phyloP scores from a whole-genome alignment of 2,329 filamentous ascomycete genomes.

The Aspergillus fumigatiaffinis region DNA sequence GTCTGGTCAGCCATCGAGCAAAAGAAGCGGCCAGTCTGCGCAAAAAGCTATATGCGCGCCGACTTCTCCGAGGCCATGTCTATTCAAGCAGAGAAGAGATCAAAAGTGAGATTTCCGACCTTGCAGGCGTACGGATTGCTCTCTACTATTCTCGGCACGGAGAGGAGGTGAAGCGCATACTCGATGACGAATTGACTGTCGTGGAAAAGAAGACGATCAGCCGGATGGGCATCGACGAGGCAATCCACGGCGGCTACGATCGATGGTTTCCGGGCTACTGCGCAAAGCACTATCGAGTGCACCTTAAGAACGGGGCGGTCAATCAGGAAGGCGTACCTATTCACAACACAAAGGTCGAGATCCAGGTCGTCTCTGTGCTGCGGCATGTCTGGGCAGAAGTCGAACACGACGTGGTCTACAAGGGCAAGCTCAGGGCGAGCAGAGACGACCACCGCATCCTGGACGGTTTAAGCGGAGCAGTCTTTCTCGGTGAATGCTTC shows the following conservation, averaged over 20 bases:
- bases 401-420: conserved; percentile 28
- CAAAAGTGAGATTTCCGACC: conserved; percentile 8
- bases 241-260: not conserved
- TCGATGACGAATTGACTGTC: not conserved
- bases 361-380: conserved; percentile 27
- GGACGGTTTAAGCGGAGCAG: not conserved
- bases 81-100: conserved; percentile 6
- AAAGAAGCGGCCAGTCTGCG: conserved; percentile 4
- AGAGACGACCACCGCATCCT: not conserved
- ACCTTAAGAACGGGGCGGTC: not conserved
- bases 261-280: conserved; percentile 1
- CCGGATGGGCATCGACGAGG: not conserved
- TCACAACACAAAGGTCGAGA: conserved; percentile 15
- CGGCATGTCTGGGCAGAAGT: conserved; percentile 26
- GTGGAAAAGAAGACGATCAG: not conserved
- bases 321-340: not conserved
- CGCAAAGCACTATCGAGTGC: conserved; percentile 2
- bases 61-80: not conserved
- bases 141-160: conserved; percentile 6
- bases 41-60: not conserved
- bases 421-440: conserved; percentile 5
- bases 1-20: not conserved
- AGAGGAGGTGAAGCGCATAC: not conserved
- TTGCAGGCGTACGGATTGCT: conserved; percentile 10
- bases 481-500: not conserved